These are phyloP conservation scores for Entomophthora muscae DNA, from an alignment of 371 early-diverging fungal species.

Conservation along the genomic window DNA sequence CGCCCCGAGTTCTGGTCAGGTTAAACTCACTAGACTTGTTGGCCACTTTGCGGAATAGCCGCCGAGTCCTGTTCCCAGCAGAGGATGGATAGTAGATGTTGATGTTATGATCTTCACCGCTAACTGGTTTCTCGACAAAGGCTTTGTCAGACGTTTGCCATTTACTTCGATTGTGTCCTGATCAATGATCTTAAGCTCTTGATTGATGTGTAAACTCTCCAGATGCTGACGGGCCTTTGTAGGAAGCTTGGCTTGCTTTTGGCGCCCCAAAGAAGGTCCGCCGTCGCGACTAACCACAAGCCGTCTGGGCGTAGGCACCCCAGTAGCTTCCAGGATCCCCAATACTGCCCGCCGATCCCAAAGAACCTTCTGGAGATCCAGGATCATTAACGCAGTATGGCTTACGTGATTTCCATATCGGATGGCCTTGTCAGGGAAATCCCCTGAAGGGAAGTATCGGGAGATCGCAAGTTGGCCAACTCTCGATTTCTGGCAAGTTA, in stretches of 20 bases:
- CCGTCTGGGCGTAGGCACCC: slow-evolving; percentile 76
- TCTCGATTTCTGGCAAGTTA: slow-evolving; percentile 36
- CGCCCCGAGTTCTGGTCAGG: slow-evolving; percentile 45
- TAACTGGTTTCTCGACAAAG: slow-evolving; percentile 96
- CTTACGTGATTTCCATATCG: slow-evolving; percentile 60
- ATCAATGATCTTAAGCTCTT: slow-evolving; percentile 32
- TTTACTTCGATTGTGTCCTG: slow-evolving; percentile 58
- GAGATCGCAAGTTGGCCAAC: slow-evolving; percentile 95
- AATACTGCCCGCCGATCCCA: slow-evolving; percentile 87
- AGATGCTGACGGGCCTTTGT: slow-evolving; percentile 27
- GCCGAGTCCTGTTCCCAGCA: slow-evolving; percentile 81
- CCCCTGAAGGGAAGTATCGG: slow-evolving; percentile 90
- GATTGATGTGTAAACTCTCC: slow-evolving; percentile 13
- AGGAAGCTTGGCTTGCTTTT: slow-evolving; percentile 22
- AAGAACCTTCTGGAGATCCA: slow-evolving; percentile 76
- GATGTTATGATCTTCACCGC: slow-evolving; percentile 95
- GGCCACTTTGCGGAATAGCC: slow-evolving; percentile 90
- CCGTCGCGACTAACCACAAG: slow-evolving; percentile 56
- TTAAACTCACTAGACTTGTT: slow-evolving; percentile 90
- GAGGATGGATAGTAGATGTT: slow-evolving; percentile 77
- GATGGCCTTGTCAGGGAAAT: slow-evolving; percentile 87
- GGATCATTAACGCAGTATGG: slow-evolving; percentile 86
- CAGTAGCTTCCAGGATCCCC: slow-evolving; percentile 60
- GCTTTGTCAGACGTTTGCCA: slow-evolving; percentile 51
- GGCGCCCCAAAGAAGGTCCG: slow-evolving; percentile 33